Evolutionary conservation across 441 rosid species (phyloP), one percentile per base, ranked within the genome.

Genomic region (Gossypium trilobum): DNA sequence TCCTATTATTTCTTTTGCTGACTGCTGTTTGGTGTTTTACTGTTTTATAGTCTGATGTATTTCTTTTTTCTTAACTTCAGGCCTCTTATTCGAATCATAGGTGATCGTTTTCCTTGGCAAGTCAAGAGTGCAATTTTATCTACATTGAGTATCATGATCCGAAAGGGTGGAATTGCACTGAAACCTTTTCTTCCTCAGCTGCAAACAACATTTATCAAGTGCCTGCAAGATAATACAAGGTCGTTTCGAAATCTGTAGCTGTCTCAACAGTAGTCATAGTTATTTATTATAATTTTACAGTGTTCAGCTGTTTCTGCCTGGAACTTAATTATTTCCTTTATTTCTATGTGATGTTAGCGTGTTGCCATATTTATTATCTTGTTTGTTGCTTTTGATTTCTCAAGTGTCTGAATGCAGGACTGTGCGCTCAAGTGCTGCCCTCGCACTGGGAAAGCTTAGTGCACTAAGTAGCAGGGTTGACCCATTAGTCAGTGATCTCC

Each of bases 31-130:
- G 20, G 36, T 74, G 57, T 59, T 65, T 9, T 36, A 0, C 0
- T 65, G 46, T 42, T 42, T 42, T 42, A 1, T 4, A 44, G 70
- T 54, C 81, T 78, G 4, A 61, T 60, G 23, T 33, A 33, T 61
- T 31, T 31, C 33, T 1, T 54, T 46, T 52, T 13, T 78, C 59
- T 78, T 65, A 65, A 51, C 70, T 82, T 78, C 93, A 93, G 98
- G 90, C 98, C 99, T 60, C 98, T 96, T 59, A 96, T 93, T 74
- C 89, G 97, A 65, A 93, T 93, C 74, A 87, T 96, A 77, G 98
- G 99, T 60, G 97, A 96, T 73, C 89, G 97, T 50, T 96, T 96
- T 83, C 97, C 99, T 54, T 96, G 99, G 99, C 99, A 93, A 84
- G 98, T 96, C 80, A 95, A 95, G 86, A 90, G 97, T 80, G 96